Base-by-base conservation (phyloP, 257 asterid species). In the Catharanthus roseus region DNA sequence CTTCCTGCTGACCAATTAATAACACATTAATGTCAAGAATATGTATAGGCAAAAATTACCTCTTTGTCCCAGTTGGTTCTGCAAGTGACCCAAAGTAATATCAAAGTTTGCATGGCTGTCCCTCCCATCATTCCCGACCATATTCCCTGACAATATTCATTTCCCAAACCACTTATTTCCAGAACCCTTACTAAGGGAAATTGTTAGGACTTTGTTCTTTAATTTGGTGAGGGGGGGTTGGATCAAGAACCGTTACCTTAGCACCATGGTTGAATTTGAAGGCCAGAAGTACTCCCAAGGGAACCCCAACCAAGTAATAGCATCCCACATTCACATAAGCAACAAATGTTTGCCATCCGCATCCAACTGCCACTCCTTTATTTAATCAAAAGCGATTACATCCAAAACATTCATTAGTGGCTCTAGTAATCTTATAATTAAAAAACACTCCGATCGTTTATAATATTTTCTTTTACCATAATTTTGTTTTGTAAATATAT, bases 91-190 rank as follows among this genome's bases (percentile, higher is more conserved):
- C 76, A 78, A 26, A 78, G 36, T 53, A 81, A 61, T 44, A 78
- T 70, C 8, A 78, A 6, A 23, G 85, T 76, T 50, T 81, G 85
- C 67, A 76, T 39, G 21, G 72, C 69, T 34, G 74, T 81, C 15
- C 85, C 85, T 68, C 79, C 83, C 23, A 72, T 16, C 83, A 81
- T 47, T 15, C 83, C 85, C 7, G 62, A 51, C 81, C 80, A 81
- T 57, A 81, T 36, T 65, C 85, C 85, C 81, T 81, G 69, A n/a
- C n/a, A n/a, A n/a, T n/a, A n/a, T n/a, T n/a, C 60, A 74, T 10
- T 54, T 70, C 5, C 7, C 66, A 10, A 9, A 13, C 0, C 10
- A 42, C n/a, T n/a, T 63, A 9, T 8, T 38, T 3, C 3, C 42
- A 38, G 3, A 38, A 38, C 8, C 3, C 42, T 38, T 38, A 3